Conservation (phyloP, 805 yeast genomes). For the Lipomyces starkeyi region DNA sequence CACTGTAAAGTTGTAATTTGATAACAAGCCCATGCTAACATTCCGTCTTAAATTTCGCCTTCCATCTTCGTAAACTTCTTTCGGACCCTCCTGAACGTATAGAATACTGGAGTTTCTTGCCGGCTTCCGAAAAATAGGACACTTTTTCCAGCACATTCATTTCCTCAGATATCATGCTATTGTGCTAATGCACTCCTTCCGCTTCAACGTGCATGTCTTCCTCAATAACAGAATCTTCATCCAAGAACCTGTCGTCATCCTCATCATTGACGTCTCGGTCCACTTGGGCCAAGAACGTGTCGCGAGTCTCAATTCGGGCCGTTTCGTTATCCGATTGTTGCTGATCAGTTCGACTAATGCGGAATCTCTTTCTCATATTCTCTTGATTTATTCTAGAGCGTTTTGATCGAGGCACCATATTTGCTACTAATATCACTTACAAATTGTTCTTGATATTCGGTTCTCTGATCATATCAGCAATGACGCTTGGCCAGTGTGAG, state of each 20-base stretch:
- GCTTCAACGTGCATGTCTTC: slow-evolving; percentile 1
- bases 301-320: background rate
- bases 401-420: background rate
- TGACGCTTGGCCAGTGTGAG: background rate
- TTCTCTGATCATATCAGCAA: background rate
- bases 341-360: background rate
- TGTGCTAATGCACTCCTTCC: background rate
- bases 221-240: background rate
- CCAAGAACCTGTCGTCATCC: background rate
- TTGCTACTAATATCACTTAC: background rate
- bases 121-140: slow-evolving; percentile 3
- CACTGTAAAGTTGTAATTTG: background rate
- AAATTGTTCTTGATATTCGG: background rate
- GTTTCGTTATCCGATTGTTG: background rate
- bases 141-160: background rate
- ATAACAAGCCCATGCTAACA: background rate
- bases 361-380: background rate
- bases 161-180: background rate
- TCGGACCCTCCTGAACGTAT: background rate
- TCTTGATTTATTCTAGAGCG: background rate
- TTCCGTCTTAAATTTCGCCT: background rate
- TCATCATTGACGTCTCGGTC: background rate
- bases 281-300: background rate
- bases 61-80: background rate
- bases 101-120: background rate